Conservation (phyloP, 345 rosid genomes). For the Arabis hirsuta region DNA sequence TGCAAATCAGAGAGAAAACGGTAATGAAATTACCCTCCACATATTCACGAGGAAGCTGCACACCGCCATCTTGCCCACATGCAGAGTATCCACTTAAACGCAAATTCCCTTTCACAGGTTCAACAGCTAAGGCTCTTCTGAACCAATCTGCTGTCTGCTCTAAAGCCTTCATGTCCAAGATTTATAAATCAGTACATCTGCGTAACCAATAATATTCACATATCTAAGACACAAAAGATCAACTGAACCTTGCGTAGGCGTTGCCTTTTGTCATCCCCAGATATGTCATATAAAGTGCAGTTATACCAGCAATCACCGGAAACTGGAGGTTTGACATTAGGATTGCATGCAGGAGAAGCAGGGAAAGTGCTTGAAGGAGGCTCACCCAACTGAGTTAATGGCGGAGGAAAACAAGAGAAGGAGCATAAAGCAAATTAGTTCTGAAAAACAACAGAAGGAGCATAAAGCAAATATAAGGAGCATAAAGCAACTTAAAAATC, state of each 20-base stretch:
- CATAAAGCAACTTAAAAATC: neutral
- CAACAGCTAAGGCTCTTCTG: constrained; percentile 88
- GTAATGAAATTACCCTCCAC: constrained; percentile 71
- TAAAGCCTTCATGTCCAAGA: constrained; percentile 68
- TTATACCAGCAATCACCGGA: constrained; percentile 97
- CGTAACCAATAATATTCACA: constrained; percentile 17
- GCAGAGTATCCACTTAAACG: constrained; percentile 99
- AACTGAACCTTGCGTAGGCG: constrained; percentile 85
- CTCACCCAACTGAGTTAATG: constrained; percentile 77
- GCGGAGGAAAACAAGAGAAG: constrained; percentile 19
- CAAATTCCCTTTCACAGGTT: constrained; percentile 95
- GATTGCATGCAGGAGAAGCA: constrained; percentile 77
- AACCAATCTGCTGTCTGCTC: constrained; percentile 97
- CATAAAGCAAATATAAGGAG: constrained; percentile 14
- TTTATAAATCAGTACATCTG: constrained; percentile 38
- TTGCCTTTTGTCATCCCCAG: constrained; percentile 82
- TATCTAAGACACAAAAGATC: neutral
- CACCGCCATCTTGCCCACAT: constrained; percentile 99
- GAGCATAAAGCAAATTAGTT: constrained; percentile 32
- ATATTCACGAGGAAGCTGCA: constrained; percentile 92
- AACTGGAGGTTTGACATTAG: constrained; percentile 75
- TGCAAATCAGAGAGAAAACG: constrained; percentile 21
- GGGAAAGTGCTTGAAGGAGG: constrained; percentile 60
- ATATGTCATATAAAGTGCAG: constrained; percentile 89
- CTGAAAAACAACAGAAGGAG: constrained; percentile 26